These are phyloP conservation scores for Lumnitzera littorea DNA, from an alignment of 345 rosid genomes.

Conservation along the genomic window DNA sequence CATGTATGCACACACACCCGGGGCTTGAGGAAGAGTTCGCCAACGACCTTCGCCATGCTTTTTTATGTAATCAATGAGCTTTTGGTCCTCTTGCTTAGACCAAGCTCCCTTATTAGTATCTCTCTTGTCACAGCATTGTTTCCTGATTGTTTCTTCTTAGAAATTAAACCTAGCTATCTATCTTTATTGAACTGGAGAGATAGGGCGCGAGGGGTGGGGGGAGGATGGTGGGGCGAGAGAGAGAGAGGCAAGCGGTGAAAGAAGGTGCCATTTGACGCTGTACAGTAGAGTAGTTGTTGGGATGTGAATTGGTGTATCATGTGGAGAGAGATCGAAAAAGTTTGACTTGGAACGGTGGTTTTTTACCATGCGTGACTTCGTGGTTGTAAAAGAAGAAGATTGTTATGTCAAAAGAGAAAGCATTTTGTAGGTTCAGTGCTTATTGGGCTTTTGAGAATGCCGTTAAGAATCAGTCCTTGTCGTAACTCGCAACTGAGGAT, in stretches of 20 bases:
- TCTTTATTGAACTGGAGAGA: too few species aligned
- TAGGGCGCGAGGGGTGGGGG: too few species aligned
- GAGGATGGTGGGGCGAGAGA: not conserved
- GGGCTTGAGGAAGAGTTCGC: slow-evolving; percentile 36
- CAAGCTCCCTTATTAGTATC: slow-evolving; percentile 38
- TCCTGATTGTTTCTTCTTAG: slow-evolving; percentile 18
- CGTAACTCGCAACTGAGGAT: too few species aligned
- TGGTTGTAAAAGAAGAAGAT: not conserved
- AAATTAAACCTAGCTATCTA: too few species aligned
- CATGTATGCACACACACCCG: slow-evolving; percentile 12
- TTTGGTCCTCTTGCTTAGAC: slow-evolving; percentile 40
- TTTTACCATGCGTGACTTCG: slow-evolving; percentile 7
- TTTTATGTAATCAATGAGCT: slow-evolving; percentile 27
- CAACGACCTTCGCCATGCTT: slow-evolving; percentile 41
- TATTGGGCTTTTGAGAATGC: too few species aligned
- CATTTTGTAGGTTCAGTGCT: too few species aligned
- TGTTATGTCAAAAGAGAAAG: not conserved
- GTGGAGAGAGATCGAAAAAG: not conserved
- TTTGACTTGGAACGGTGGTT: slow-evolving; percentile 44
- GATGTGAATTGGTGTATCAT: too few species aligned
- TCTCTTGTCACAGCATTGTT: slow-evolving; percentile 31
- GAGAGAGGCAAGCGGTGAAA: not conserved
- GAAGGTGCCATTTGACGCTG: not conserved
- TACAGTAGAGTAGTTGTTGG: slow-evolving; percentile 9
- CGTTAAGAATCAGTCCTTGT: too few species aligned